A percentile compares a stretch with the other conserved stretches of the same genome.
Conservation (phyloP, 257 asterid genomes). For the Solanum arcanum region DNA sequence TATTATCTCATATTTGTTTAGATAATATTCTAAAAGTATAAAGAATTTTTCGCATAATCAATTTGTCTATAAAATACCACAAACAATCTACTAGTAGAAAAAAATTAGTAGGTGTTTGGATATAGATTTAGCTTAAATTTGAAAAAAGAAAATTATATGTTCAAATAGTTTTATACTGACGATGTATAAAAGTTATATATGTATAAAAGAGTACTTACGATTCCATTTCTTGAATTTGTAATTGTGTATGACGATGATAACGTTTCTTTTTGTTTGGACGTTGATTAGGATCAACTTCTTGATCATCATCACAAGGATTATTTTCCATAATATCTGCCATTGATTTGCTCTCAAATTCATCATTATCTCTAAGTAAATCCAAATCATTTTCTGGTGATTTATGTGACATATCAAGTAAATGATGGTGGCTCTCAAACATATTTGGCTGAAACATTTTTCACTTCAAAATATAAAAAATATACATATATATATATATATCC, state of each 20-base stretch:
- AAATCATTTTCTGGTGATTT: constrained; percentile 43
- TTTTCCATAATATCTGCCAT: constrained; percentile 58
- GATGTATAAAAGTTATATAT: not conserved
- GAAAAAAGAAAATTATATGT: not conserved
- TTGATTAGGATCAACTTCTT: constrained; percentile 39
- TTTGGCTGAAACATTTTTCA: constrained; percentile 55
- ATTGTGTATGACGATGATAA: constrained; percentile 69
- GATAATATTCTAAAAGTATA: not conserved
- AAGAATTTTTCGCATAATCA: not conserved
- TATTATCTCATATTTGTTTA: not conserved
- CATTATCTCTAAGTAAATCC: constrained; percentile 37
- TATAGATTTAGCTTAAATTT: not conserved
- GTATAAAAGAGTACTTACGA: constrained; percentile 22
- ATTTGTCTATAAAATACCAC: not conserved
- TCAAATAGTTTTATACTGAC: not conserved
- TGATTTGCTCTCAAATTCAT: constrained; percentile 55
- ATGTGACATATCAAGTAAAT: constrained; percentile 44
- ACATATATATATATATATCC: not conserved
- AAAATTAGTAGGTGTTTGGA: not conserved
- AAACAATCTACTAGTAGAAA: not conserved
- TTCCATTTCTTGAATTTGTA: constrained; percentile 73
- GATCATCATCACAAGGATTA: constrained; percentile 51
- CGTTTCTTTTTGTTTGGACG: constrained; percentile 64
- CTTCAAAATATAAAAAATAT: not conserved
- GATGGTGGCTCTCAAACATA: constrained; percentile 55